phyloP scores from a whole-genome alignment of 805 yeast species.

The Starmera quercuum region DNA sequence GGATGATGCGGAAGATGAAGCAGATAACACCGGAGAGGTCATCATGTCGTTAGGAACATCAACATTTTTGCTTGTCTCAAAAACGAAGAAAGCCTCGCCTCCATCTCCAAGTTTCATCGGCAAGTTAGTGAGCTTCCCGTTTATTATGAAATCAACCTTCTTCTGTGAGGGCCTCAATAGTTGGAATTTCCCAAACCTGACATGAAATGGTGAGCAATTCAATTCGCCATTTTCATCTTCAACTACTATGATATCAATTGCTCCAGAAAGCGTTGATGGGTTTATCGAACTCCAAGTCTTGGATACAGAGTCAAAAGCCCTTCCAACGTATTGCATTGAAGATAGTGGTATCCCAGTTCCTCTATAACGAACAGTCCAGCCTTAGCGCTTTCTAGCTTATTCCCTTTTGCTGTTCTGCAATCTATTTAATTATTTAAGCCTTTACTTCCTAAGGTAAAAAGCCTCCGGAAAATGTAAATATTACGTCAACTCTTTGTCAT shows the following conservation, averaged over 20 bases:
- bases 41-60: constrained; percentile 68
- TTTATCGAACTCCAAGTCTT: constrained; percentile 96
- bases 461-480: too few relatives aligned
- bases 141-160: constrained; percentile 83
- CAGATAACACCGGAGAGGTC: constrained; percentile 22
- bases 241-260: constrained; percentile 91
- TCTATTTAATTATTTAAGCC: too few relatives aligned
- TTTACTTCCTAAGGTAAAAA: too few relatives aligned
- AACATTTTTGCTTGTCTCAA: constrained; percentile 61
- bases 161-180: constrained; percentile 90
- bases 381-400: too few relatives aligned
- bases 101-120: constrained; percentile 98
- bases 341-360: too few relatives aligned
- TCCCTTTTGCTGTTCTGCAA: too few relatives aligned
- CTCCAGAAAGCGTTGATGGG: constrained; percentile 94
- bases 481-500: too few relatives aligned
- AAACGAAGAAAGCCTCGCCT: constrained; percentile 96
- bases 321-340: constrained; percentile 94
- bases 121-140: constrained; percentile 69
- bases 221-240: constrained; percentile 76
- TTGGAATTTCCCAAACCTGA: constrained; percentile 91
- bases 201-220: constrained; percentile 94
- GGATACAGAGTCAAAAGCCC: constrained; percentile 91
- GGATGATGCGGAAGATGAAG: constrained; percentile 13
- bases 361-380: too few relatives aligned